These are phyloP conservation scores for Sergeia podlipaevii DNA, from an alignment of 208 protist genomes.

Conservation along the genomic window DNA sequence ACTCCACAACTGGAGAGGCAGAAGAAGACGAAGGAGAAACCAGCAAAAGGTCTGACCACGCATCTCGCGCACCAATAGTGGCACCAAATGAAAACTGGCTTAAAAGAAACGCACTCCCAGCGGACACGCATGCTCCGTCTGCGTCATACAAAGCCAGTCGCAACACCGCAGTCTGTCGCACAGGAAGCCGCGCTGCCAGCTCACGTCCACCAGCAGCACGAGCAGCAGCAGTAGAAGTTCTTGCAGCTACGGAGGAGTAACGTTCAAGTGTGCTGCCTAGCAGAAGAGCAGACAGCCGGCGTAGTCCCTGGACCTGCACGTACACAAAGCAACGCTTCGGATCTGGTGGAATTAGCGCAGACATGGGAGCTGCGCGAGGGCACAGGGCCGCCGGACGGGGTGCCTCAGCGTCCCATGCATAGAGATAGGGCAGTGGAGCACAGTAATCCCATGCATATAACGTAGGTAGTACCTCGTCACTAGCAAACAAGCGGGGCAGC, in stretches of 20 bases:
- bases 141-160: no score
- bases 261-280: no score
- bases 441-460: background rate
- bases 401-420: slow-evolving; percentile 6
- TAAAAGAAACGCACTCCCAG: no score
- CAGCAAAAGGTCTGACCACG: no score
- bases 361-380: background rate
- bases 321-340: slow-evolving; percentile 4
- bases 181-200: no score
- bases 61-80: no score
- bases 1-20: no score
- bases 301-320: slow-evolving; percentile 1
- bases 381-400: background rate
- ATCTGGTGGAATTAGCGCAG: background rate
- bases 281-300: background rate
- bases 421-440: slow-evolving; percentile 1
- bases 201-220: background rate
- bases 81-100: no score
- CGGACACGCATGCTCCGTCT: no score
- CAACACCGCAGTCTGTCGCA: no score
- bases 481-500: background rate
- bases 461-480: background rate
- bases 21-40: no score
- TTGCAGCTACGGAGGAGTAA: no score
- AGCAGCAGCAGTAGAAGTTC: background rate